Conservation (phyloP, 495 filamentous ascomycete species). For the Cryomyces minteri region DNA sequence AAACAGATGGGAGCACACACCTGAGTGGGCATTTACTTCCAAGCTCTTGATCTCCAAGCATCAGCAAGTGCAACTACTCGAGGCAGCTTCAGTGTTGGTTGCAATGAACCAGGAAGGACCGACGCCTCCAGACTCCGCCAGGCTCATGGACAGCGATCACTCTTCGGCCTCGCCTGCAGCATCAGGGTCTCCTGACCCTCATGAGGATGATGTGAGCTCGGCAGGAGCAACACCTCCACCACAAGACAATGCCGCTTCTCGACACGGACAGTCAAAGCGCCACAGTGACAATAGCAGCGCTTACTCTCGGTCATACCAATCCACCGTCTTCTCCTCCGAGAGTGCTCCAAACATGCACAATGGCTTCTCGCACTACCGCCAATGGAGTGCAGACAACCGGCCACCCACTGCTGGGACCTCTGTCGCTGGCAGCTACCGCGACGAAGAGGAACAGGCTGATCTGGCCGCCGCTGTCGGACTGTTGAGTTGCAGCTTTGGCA, state of each 20-base stretch:
- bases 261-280: conserved; percentile 32
- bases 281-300: conserved; percentile 45
- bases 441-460: conserved; percentile 56
- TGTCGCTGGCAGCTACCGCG: conserved; percentile 25
- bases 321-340: conserved; percentile 34
- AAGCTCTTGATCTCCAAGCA: conserved; percentile 98
- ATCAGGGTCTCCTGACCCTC: conserved; percentile 57
- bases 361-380: conserved; percentile 36
- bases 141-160: conserved; percentile 54
- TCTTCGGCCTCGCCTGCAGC: conserved; percentile 67
- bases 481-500: conserved; percentile 76
- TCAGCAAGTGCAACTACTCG: conserved; percentile 93
- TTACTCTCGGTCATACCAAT: conserved; percentile 76
- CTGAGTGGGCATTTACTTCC: conserved; percentile 93
- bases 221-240: conserved; percentile 56
- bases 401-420: conserved; percentile 25
- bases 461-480: conserved; percentile 83
- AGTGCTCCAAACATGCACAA: conserved; percentile 16
- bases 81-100: conserved; percentile 87
- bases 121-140: conserved; percentile 32
- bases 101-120: conserved; percentile 63
- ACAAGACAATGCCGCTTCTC: conserved; percentile 26
- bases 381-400: conserved; percentile 22
- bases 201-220: conserved; percentile 44
- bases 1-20: conserved; percentile 95